Conservation (phyloP, 2,329 filamentous ascomycete species). For the Alternaria sp. region DNA sequence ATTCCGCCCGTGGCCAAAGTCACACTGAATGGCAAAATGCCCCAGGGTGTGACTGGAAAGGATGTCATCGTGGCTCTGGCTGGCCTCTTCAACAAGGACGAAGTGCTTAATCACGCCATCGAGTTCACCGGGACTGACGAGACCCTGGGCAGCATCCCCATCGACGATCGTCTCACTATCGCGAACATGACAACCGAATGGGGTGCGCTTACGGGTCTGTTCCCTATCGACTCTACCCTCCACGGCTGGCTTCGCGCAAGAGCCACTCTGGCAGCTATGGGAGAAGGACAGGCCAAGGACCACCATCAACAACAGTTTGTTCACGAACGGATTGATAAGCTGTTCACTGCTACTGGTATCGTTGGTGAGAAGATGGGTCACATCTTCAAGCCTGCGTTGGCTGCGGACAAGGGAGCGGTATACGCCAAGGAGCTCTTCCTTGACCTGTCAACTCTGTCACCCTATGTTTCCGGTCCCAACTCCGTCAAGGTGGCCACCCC, state of each 20-base stretch:
- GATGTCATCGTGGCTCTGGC: conserved; percentile 92
- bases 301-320: conserved; percentile 67
- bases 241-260: conserved; percentile 77
- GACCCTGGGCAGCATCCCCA: conserved; percentile 73
- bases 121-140: conserved; percentile 84
- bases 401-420: conserved; percentile 75
- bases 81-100: conserved; percentile 82
- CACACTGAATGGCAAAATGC: conserved; percentile 76
- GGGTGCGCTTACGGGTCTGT: conserved; percentile 75
- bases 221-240: conserved; percentile 79
- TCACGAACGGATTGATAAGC: conserved; percentile 74
- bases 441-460: conserved; percentile 81
- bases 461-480: conserved; percentile 86
- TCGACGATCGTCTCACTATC: conserved; percentile 78
- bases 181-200: conserved; percentile 85
- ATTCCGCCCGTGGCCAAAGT: conserved; percentile 84
- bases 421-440: conserved; percentile 87
- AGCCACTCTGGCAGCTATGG: conserved; percentile 74
- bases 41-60: conserved; percentile 84
- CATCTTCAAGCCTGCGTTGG: conserved; percentile 62
- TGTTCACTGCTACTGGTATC: conserved; percentile 59
- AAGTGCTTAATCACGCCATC: conserved; percentile 89
- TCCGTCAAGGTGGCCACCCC: conserved; percentile 88
- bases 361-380: conserved; percentile 43
- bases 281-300: conserved; percentile 55